phyloP scores from a whole-genome alignment of 2,329 filamentous ascomycete species.

The Monosporascus sp. region DNA sequence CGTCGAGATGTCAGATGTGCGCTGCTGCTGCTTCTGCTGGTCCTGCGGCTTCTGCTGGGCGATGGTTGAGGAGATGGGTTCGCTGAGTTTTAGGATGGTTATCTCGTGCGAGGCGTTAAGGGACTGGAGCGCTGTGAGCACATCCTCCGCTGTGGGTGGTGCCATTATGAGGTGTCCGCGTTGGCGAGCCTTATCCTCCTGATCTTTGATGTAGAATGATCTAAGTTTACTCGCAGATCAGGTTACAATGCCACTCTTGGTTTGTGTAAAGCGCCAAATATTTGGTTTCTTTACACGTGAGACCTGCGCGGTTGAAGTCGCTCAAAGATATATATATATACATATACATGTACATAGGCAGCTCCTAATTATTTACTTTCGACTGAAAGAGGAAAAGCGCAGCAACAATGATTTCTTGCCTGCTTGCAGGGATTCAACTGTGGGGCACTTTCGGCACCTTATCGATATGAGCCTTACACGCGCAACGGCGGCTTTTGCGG shows the following conservation, averaged over 20 bases:
- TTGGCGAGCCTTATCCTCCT: neutral
- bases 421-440: neutral
- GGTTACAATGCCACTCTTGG: no score
- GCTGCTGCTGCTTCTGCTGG: conserved; percentile 41
- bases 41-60: conserved; percentile 30
- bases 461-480: neutral
- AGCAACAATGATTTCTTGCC: neutral
- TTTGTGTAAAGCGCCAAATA: no score
- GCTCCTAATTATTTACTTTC: conserved; percentile 34
- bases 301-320: no score
- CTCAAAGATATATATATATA: no score
- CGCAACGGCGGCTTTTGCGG: neutral
- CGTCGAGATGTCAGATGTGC: conserved; percentile 68
- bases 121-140: conserved; percentile 44
- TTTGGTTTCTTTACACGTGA: no score
- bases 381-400: conserved; percentile 23
- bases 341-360: no score
- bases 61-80: conserved; percentile 59
- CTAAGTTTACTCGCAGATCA: no score
- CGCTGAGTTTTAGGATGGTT: conserved; percentile 71
- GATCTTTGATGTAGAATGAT: no score
- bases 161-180: conserved; percentile 10
- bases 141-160: conserved; percentile 30
- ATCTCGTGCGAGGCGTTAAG: conserved; percentile 57
- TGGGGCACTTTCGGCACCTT: neutral